Conservation (phyloP, 768 basidiomycete genomes). For the Sarcodon aspratus region DNA sequence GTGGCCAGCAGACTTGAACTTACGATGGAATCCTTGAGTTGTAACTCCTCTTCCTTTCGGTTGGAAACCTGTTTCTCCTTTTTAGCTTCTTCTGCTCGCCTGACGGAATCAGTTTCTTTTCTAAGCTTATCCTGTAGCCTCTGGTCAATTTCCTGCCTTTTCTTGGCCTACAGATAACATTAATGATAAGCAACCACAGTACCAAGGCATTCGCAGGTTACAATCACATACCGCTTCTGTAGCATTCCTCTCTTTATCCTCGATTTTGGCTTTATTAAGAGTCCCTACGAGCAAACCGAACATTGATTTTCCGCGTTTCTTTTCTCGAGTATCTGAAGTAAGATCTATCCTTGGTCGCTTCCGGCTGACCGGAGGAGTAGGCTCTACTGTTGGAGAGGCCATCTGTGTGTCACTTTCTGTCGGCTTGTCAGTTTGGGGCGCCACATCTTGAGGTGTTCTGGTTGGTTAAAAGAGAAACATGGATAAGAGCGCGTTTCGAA, state of each 20-base stretch:
- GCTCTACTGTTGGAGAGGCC: constrained; percentile 11
- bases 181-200: neutral
- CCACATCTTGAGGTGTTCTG: neutral
- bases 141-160: constrained; percentile 73
- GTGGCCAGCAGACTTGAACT: constrained; percentile 17
- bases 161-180: constrained; percentile 49
- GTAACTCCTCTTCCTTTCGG: constrained; percentile 73
- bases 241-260: constrained; percentile 76
- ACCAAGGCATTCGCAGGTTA: neutral
- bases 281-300: constrained; percentile 78
- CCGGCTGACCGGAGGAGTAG: constrained; percentile 25
- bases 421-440: neutral
- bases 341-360: constrained; percentile 71
- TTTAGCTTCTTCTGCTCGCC: constrained; percentile 77
- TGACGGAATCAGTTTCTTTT: constrained; percentile 80
- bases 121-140: constrained; percentile 76
- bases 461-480: neutral
- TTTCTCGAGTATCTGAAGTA: constrained; percentile 41
- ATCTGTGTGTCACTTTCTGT: constrained; percentile 9
- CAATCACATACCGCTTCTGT: constrained; percentile 59
- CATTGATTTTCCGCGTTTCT: constrained; percentile 82
- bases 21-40: constrained; percentile 73
- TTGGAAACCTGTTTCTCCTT: constrained; percentile 69
- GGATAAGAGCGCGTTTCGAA: neutral
- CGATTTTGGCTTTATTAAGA: constrained; percentile 78